phyloP scores from a whole-genome alignment of 148 eudicot genomes.

The Pharnaceum exiguum region DNA sequence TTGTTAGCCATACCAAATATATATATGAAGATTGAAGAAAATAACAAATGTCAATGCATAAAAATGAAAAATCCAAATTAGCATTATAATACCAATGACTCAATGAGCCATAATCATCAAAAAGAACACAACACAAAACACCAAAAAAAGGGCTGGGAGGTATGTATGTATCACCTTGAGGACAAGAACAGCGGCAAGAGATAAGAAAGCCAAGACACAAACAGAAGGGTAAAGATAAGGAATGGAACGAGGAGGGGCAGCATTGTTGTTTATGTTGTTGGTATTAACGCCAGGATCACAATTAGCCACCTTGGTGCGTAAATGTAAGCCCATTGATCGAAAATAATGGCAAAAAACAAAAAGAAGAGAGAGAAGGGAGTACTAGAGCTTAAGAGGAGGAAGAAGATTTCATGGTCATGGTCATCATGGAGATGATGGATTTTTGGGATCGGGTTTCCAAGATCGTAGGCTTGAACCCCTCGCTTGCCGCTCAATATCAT shows the following conservation, averaged over 20 bases:
- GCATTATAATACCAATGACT: no score
- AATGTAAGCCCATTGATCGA: background rate
- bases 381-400: background rate
- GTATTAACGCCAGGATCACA: constrained; percentile 11
- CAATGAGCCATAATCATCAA: background rate
- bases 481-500: no score
- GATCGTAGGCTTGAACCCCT: no score
- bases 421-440: no score
- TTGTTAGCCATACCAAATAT: no score
- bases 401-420: constrained; percentile 6
- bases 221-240: constrained; percentile 33
- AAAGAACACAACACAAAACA: background rate
- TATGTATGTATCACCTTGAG: constrained; percentile 34
- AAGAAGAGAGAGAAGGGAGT: background rate
- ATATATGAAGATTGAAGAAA: no score
- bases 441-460: no score
- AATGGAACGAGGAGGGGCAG: constrained; percentile 24
- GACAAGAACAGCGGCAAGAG: constrained; percentile 37
- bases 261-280: background rate
- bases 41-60: no score
- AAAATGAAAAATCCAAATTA: no score
- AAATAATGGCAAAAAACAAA: background rate
- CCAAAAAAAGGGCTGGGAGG: background rate
- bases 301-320: background rate
- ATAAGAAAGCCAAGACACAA: constrained; percentile 34